A percentile compares a stretch with the other conserved stretches of the same genome.
These are phyloP conservation scores for Vitellaria paradoxa DNA, from an alignment of 179 eudicot genomes.

Conservation along the genomic window DNA sequence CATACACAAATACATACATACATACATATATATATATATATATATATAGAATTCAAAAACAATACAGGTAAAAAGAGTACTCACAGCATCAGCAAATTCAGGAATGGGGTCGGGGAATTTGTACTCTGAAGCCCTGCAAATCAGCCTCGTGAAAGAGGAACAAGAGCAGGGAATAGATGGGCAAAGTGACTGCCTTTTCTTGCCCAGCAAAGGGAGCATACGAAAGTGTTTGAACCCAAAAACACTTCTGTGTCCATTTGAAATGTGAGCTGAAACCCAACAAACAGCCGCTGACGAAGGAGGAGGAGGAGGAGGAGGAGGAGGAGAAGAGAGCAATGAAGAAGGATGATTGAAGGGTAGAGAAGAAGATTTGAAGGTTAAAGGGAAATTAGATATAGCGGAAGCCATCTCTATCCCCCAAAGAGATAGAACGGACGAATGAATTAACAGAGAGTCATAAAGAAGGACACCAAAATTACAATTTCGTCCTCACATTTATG, in stretches of 20 bases:
- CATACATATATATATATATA: too few species aligned
- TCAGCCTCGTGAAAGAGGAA: conserved; percentile 14
- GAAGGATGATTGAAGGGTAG: neutral
- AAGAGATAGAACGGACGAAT: too few species aligned
- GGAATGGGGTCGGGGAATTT: conserved; percentile 91
- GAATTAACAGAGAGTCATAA: too few species aligned
- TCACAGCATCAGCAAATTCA: conserved; percentile 79
- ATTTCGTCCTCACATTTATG: neutral
- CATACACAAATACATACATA: too few species aligned
- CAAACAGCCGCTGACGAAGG: neutral
- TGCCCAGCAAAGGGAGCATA: neutral
- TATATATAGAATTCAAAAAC: too few species aligned
- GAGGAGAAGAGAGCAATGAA: conserved; percentile 9
- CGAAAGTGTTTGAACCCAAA: conserved; percentile 16
- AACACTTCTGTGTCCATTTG: conserved; percentile 6
- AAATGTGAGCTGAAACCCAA: conserved; percentile 3
- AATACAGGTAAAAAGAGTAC: conserved; percentile 4
- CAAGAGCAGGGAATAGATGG: neutral
- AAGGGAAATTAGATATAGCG: conserved; percentile 12
- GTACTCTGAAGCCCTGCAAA: conserved; percentile 71
- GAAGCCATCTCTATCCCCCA: conserved; percentile 17
- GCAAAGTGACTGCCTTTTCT: conserved; percentile 4
- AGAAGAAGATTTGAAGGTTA: conserved; percentile 15
- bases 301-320: conserved; percentile 5
- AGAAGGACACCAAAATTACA: neutral